Base-by-base conservation (phyloP, 1,284 basidiomycete genomes). In the Coriolopsis trogii region DNA sequence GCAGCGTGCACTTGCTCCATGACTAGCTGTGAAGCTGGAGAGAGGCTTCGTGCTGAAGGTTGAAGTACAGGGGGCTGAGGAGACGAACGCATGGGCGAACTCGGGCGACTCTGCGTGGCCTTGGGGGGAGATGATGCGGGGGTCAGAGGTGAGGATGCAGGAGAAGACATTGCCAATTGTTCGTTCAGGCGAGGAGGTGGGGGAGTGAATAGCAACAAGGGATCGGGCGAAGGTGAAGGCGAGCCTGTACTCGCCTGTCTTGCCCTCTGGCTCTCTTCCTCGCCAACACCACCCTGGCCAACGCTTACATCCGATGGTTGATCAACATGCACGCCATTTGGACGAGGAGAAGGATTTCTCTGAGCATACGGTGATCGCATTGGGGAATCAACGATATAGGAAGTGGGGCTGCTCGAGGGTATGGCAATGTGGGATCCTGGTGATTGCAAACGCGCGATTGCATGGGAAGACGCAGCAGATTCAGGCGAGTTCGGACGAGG, bases 101-200 rank as follows among this genome's bases (percentile, higher is more conserved):
- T 21, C 9, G 9, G 16, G 3, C 9, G 50, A 4, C 13, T 18
- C 6, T 25, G 29, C 4, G 33, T 4, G 9, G 5, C 29, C 21
- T 43, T 46, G 21, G 18, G 3, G 7, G 52, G 52, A 20, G 61
- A 55, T 1, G 56, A 53, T 8, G 37, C 24, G 10, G 53, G 55
- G 2, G 60, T 58, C 4, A 60, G 43, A 1, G 58, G 61, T 10
- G 61, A 62, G 4, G 52, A n/a, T 46, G 1, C 21, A 7, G 46
- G 52, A 15, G 24, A 23, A 31, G 49, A 41, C 10, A 10, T 12
- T 15, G 3, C 12, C 29, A 20, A 8, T 31, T 13, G 23, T 6
- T 16, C 6, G 30, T 16, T 21, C n/a, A 18, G 7, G 10, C 10
- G 15, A 12, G 41, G n/a, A 1, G 45, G 47, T 8, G 4, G 45